Evolutionary conservation across 768 basidiomycete genomes (phyloP).

Genomic region (Mrakia frigida): DNA sequence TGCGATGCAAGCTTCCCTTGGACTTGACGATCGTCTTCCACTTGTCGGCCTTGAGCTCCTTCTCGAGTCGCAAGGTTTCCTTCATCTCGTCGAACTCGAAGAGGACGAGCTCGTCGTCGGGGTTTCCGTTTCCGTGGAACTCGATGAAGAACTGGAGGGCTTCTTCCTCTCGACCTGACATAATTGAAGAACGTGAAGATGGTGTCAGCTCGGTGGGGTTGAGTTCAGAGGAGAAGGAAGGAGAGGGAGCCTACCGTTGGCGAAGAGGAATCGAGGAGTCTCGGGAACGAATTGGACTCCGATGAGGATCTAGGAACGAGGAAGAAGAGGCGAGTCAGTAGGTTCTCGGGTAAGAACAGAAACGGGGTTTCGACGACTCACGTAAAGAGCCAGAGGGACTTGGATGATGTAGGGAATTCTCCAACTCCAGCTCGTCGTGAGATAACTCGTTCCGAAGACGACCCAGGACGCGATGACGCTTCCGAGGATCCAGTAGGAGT

Average conservation of each 20-base stretch:
- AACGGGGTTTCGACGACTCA: constrained; percentile 13
- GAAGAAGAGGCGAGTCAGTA: not conserved
- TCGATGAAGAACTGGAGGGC: constrained; percentile 43
- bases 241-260: constrained; percentile 29
- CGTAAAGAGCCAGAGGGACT: constrained; percentile 42
- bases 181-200: not conserved
- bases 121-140: constrained; percentile 45
- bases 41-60: constrained; percentile 41
- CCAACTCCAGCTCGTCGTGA: constrained; percentile 43
- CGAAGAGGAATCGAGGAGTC: constrained; percentile 44
- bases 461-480: constrained; percentile 42
- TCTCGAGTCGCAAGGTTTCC: constrained; percentile 42
- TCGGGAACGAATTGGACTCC: constrained; percentile 46
- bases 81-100: constrained; percentile 47
- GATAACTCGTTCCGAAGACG: constrained; percentile 41
- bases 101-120: constrained; percentile 43
- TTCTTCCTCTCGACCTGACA: constrained; percentile 39
- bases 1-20: constrained; percentile 40
- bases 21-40: constrained; percentile 42
- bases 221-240: not conserved
- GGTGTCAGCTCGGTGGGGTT: not conserved
- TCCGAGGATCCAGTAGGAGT: constrained; percentile 47
- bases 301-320: constrained; percentile 37
- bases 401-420: constrained; percentile 45
- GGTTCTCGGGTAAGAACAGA: not conserved